phyloP scores from a whole-genome alignment of 345 rosid genomes.

The Cardiospermum halicacabum region DNA sequence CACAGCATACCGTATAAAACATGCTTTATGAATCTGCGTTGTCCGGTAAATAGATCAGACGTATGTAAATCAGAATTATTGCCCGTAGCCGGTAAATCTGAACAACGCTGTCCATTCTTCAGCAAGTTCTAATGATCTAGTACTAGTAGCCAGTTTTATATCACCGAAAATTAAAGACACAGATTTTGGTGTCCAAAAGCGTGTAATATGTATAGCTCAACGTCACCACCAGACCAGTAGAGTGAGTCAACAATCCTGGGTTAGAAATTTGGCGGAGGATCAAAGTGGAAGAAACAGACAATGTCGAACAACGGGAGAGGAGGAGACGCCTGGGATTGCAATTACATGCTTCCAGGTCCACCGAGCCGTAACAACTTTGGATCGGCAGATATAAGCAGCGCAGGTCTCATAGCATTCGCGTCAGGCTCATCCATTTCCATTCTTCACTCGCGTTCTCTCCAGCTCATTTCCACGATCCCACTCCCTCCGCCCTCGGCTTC shows the following conservation, averaged over 20 bases:
- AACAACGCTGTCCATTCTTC: too few relatives aligned
- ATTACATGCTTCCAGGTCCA: constrained; percentile 83
- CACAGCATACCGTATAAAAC: too few relatives aligned
- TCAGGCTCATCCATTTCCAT: constrained; percentile 80
- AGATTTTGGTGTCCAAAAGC: background rate
- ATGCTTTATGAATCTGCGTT: too few relatives aligned
- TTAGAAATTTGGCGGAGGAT: background rate
- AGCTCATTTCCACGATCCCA: constrained; percentile 70
- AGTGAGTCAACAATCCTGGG: background rate
- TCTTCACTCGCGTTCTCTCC: constrained; percentile 78
- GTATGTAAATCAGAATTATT: too few relatives aligned
- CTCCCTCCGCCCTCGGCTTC: constrained; percentile 60
- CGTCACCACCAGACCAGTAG: background rate
- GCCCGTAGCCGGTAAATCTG: too few relatives aligned
- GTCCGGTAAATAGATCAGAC: too few relatives aligned
- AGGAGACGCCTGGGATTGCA: constrained; percentile 51
- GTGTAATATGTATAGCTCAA: background rate
- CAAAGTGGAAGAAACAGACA: background rate
- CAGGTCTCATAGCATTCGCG: constrained; percentile 84
- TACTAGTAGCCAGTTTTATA: background rate
- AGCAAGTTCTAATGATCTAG: background rate
- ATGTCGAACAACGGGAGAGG: constrained; percentile 44
- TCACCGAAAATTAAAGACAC: background rate
- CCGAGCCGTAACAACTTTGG: constrained; percentile 91
- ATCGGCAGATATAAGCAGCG: constrained; percentile 65